phyloP scores from a whole-genome alignment of 2,329 filamentous ascomycete species.

The Trichophaea hybrida region DNA sequence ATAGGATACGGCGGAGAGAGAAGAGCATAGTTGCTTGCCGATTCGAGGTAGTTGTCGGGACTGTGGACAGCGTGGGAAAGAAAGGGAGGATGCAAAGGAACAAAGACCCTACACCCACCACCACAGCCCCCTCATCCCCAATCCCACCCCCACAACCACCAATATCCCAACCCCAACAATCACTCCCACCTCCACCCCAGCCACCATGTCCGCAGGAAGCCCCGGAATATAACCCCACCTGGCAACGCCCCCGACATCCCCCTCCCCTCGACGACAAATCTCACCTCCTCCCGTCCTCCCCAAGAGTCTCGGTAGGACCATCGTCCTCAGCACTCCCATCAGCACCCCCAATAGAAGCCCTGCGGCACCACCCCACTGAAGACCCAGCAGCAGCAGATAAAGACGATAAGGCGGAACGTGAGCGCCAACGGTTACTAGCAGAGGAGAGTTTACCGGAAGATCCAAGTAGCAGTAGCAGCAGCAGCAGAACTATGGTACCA shows the following conservation, averaged over 20 bases:
- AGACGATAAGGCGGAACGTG: conserved; percentile 71
- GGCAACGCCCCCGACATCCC: conserved; percentile 12
- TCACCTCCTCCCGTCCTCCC: conserved; percentile 21
- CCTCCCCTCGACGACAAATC: conserved; percentile 25
- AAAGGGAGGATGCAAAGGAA: conserved; percentile 35
- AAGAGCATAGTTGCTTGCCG: conserved; percentile 81
- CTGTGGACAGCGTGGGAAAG: conserved; percentile 54
- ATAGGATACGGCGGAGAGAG: conserved; percentile 60
- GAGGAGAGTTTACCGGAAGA: conserved; percentile 46
- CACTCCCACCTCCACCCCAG: conserved; percentile 6
- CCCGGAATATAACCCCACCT: conserved; percentile 11
- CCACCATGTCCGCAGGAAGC: conserved; percentile 20
- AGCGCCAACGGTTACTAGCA: conserved; percentile 48
- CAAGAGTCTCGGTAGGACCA: conserved; percentile 26
- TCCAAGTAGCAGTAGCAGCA: not conserved
- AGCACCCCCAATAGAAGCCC: conserved; percentile 37
- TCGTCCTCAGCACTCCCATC: conserved; percentile 32
- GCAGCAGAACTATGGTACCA: too few relatives aligned
- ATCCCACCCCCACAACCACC: conserved; percentile 14
- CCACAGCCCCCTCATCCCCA: conserved; percentile 33
- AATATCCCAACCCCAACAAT: conserved; percentile 20
- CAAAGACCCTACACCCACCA: conserved; percentile 36
- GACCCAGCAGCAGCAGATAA: conserved; percentile 28
- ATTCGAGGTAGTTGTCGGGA: conserved; percentile 80
- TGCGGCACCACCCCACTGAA: conserved; percentile 23